These are phyloP conservation scores for Aspergillus ruber DNA, from an alignment of 2,329 filamentous ascomycete species.

Conservation along the genomic window DNA sequence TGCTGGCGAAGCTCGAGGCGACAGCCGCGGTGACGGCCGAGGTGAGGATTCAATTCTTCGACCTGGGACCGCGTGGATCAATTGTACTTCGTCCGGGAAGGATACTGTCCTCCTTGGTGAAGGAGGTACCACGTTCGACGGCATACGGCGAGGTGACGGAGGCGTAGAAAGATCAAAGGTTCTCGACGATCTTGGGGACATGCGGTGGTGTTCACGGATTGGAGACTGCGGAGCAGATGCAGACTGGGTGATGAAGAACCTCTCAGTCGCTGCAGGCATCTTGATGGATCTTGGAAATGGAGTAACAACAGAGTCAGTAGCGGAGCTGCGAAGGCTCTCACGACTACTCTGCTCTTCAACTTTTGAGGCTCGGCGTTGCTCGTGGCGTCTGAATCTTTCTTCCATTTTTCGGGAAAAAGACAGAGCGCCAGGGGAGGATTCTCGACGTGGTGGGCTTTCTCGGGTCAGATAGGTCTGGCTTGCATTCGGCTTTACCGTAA, in stretches of 20 bases:
- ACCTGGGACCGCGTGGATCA: background rate
- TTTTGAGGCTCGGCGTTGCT: too few species aligned
- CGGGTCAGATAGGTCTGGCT: background rate
- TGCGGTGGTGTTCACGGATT: background rate
- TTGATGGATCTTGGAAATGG: too few species aligned
- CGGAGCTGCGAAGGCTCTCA: too few species aligned
- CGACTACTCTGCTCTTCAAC: too few species aligned
- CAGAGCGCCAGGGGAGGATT: background rate
- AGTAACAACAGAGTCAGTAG: too few species aligned
- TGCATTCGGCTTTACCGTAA: background rate
- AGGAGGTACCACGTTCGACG: background rate
- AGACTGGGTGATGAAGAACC: too few species aligned
- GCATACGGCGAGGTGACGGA: background rate
- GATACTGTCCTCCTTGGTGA: background rate
- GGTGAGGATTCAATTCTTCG: background rate
- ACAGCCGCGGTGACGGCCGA: too few species aligned
- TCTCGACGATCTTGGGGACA: constrained; percentile 8
- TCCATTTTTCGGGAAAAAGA: too few species aligned
- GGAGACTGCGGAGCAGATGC: constrained; percentile 5
- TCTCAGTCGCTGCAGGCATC: too few species aligned
- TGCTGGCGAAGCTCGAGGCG: background rate
- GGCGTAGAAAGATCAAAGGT: background rate
- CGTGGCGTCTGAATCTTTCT: too few species aligned
- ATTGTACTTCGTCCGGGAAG: background rate
- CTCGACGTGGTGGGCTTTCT: background rate